A percentile compares a stretch with the other conserved stretches of the same genome.
Evolutionary conservation across 257 asterid species (phyloP).

Genomic region (Solanum gracilifrons): DNA sequence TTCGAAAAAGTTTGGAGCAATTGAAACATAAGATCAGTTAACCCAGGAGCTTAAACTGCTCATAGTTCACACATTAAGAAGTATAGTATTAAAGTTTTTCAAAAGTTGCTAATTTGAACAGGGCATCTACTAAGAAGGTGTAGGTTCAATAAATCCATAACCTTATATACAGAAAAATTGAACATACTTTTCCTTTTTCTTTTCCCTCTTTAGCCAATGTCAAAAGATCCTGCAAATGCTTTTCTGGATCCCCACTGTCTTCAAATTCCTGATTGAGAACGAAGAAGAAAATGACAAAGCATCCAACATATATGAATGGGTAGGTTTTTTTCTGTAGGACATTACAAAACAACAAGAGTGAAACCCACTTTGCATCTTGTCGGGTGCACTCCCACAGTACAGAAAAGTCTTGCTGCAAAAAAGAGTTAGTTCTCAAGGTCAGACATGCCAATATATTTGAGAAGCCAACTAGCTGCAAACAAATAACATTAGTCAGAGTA

Average conservation of each 20-base stretch:
- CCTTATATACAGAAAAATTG: neutral
- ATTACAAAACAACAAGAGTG: neutral
- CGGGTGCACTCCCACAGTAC: slow-evolving; percentile 99
- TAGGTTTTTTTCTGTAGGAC: neutral
- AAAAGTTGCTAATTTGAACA: neutral
- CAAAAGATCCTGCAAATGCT: slow-evolving; percentile 64
- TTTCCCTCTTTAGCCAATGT: slow-evolving; percentile 77
- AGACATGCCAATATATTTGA: neutral
- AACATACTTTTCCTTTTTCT: slow-evolving; percentile 86
- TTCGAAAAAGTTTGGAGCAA: neutral
- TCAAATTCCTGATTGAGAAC: slow-evolving; percentile 63
- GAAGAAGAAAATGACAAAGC: neutral
- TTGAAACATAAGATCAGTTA: neutral
- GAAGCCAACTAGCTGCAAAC: neutral
- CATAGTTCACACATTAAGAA: neutral
- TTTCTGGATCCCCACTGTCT: slow-evolving; percentile 85
- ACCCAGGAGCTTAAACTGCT: neutral
- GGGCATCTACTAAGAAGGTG: neutral
- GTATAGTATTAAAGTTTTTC: neutral
- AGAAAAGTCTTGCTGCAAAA: slow-evolving; percentile 75
- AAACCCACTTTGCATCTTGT: slow-evolving; percentile 86
- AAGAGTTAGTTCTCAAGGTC: neutral
- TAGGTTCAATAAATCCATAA: neutral
- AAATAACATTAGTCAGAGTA: neutral
- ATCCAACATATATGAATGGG: neutral